Percentiles rank a stretch among this genome's conserved stretches.
These are phyloP conservation scores for Pyronema omphalodes DNA, from an alignment of 495 filamentous ascomycete genomes.

Conservation along the genomic window DNA sequence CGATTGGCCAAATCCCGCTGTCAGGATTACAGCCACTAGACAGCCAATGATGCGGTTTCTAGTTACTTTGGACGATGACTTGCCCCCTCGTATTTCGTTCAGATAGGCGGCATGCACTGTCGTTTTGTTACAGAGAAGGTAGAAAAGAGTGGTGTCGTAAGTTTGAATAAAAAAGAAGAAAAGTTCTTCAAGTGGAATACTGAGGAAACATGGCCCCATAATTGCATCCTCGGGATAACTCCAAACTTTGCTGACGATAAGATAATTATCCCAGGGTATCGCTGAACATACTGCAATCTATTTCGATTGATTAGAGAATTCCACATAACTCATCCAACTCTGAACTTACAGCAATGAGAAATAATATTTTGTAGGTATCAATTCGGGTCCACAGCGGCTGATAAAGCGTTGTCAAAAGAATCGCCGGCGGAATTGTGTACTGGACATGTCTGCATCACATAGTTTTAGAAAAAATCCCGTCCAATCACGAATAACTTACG, in stretches of 20 bases:
- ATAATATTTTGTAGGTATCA: conserved; percentile 39
- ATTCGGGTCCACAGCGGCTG: conserved; percentile 38
- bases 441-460: conserved; percentile 36
- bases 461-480: no score
- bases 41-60: not conserved
- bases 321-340: not conserved
- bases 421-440: conserved; percentile 46
- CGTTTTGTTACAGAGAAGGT: conserved; percentile 43
- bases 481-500: no score
- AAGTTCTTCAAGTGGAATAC: conserved; percentile 45
- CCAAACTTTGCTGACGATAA: conserved; percentile 45
- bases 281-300: conserved; percentile 39
- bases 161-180: conserved; percentile 66
- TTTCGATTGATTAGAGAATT: conserved; percentile 11
- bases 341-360: conserved; percentile 30
- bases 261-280: conserved; percentile 53
- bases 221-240: conserved; percentile 45
- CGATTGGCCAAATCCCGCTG: conserved; percentile 15
- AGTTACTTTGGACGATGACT: conserved; percentile 7
- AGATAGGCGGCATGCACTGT: conserved; percentile 40
- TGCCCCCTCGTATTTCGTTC: conserved; percentile 9
- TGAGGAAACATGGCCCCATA: conserved; percentile 36
- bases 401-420: conserved; percentile 36
- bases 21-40: not conserved
- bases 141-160: conserved; percentile 47